Percentiles rank a stretch among this genome's conserved stretches.
Conservation (phyloP, 371 early-diverging fungal genomes). For the Mortierella sp. region DNA sequence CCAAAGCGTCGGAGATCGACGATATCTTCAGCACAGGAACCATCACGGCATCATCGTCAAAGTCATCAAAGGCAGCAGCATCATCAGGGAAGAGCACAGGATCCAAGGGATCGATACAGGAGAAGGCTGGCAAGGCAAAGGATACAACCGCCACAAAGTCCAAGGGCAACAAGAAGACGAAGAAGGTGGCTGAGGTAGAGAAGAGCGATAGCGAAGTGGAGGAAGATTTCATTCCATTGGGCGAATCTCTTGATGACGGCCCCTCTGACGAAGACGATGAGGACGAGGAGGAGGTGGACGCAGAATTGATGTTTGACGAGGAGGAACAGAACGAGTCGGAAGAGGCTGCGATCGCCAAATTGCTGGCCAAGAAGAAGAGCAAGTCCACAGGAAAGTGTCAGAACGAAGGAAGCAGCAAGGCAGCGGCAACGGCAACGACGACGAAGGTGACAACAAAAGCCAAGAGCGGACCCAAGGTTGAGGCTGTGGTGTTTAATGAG, state of each 20-base stretch:
- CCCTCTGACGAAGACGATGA: slow-evolving; percentile 18
- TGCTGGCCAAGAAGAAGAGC: slow-evolving; percentile 45
- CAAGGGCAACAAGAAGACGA: slow-evolving; percentile 13
- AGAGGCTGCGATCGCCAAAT: slow-evolving; percentile 45
- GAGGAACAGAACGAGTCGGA: slow-evolving; percentile 54
- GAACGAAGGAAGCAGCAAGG: neutral
- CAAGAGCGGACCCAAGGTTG: slow-evolving; percentile 49
- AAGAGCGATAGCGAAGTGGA: slow-evolving; percentile 3
- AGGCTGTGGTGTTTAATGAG: slow-evolving; percentile 56
- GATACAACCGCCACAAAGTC: neutral
- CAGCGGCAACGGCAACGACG: neutral
- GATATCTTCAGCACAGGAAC: slow-evolving; percentile 55
- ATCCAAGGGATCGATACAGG: neutral
- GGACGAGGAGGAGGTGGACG: slow-evolving; percentile 24
- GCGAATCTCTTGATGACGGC: slow-evolving; percentile 32
- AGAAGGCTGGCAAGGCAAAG: slow-evolving; percentile 7
- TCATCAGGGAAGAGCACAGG: slow-evolving; percentile 14
- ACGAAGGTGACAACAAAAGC: slow-evolving; percentile 18
- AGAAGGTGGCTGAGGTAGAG: neutral
- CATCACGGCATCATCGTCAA: slow-evolving; percentile 15
- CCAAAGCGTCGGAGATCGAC: slow-evolving; percentile 53
- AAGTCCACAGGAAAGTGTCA: slow-evolving; percentile 8
- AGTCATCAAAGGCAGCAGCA: slow-evolving; percentile 2
- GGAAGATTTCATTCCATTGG: slow-evolving; percentile 19
- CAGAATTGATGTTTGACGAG: slow-evolving; percentile 41